Percentiles rank a stretch among this genome's conserved stretches.
These are phyloP conservation scores for Zalaria sp. DNA, from an alignment of 2,329 filamentous ascomycete genomes.

Conservation along the genomic window DNA sequence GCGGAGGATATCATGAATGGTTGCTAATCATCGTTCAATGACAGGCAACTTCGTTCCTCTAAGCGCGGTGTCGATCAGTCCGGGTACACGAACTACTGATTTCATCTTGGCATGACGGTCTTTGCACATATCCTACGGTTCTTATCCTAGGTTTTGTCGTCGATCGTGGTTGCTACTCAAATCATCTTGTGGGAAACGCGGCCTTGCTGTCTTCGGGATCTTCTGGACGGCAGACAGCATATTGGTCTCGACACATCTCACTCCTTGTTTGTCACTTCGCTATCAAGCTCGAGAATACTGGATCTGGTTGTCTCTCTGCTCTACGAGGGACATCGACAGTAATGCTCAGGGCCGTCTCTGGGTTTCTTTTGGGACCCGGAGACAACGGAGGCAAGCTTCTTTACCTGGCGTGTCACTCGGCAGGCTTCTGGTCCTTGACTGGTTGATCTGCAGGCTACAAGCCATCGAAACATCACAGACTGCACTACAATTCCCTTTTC, in stretches of 20 bases:
- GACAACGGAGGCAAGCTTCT: constrained; percentile 4
- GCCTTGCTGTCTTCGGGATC: constrained; percentile 25
- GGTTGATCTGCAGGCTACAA: constrained; percentile 13
- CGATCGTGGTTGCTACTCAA: constrained; percentile 17
- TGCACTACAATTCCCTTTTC: constrained; percentile 2
- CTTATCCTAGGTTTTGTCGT: constrained; percentile 9
- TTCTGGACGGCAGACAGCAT: constrained; percentile 21
- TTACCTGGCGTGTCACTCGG: constrained; percentile 23
- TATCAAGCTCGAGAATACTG: neutral
- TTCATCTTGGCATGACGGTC: constrained; percentile 1
- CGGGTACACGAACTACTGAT: constrained; percentile 33
- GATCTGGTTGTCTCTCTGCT: neutral
- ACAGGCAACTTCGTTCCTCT: constrained; percentile 38
- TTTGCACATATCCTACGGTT: constrained; percentile 7
- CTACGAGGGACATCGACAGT: neutral
- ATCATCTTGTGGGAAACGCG: constrained; percentile 26
- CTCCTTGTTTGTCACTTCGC: constrained; percentile 6
- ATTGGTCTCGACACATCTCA: constrained; percentile 10
- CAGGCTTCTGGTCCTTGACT: constrained; percentile 16
- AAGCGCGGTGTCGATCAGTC: constrained; percentile 36
- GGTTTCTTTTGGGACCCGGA: neutral
- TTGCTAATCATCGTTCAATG: constrained; percentile 28
- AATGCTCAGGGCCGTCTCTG: neutral
- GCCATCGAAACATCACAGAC: constrained; percentile 1
- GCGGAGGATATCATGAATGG: constrained; percentile 42